Conservation (phyloP, 108 stramenopile genomes). For the Cylindrotheca fusiformis region DNA sequence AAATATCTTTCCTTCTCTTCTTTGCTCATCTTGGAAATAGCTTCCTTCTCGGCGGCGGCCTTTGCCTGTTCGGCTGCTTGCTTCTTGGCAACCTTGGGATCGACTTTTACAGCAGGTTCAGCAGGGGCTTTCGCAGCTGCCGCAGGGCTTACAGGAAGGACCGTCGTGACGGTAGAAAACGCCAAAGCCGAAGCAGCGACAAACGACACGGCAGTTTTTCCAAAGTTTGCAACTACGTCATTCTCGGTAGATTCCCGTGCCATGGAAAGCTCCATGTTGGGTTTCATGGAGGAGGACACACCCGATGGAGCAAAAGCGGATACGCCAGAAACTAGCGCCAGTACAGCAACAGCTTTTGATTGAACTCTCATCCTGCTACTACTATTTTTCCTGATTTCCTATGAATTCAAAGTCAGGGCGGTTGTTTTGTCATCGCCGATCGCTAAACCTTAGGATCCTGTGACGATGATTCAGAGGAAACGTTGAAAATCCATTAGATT, state of each 20-base stretch:
- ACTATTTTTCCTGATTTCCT: too few species aligned
- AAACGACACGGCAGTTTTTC: constrained; percentile 20
- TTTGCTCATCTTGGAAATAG: constrained; percentile 7
- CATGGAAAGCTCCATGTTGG: constrained; percentile 2
- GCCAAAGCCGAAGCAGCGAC: constrained; percentile 22
- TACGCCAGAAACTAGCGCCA: constrained; percentile 9
- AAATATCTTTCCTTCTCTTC: constrained; percentile 18
- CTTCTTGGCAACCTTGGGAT: not conserved
- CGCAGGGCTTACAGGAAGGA: constrained; percentile 1
- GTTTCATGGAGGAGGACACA: not conserved
- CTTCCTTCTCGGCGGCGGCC: constrained; percentile 1
- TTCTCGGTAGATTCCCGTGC: constrained; percentile 3
- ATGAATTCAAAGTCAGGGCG: too few species aligned
- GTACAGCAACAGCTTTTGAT: constrained; percentile 6
- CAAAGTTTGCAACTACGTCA: not conserved
- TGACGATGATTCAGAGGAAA: too few species aligned
- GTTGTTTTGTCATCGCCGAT: too few species aligned
- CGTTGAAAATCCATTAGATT: too few species aligned
- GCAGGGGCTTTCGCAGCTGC: not conserved
- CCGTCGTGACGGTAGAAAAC: constrained; percentile 2
- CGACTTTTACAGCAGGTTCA: too few species aligned
- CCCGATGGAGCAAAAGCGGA: constrained; percentile 13
- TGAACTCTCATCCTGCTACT: constrained; percentile 5
- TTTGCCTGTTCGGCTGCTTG: not conserved
- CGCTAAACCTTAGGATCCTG: too few species aligned